These are phyloP conservation scores for Thraustochytrium striatum DNA, from an alignment of 352 stramenopile genomes.

Conservation along the genomic window DNA sequence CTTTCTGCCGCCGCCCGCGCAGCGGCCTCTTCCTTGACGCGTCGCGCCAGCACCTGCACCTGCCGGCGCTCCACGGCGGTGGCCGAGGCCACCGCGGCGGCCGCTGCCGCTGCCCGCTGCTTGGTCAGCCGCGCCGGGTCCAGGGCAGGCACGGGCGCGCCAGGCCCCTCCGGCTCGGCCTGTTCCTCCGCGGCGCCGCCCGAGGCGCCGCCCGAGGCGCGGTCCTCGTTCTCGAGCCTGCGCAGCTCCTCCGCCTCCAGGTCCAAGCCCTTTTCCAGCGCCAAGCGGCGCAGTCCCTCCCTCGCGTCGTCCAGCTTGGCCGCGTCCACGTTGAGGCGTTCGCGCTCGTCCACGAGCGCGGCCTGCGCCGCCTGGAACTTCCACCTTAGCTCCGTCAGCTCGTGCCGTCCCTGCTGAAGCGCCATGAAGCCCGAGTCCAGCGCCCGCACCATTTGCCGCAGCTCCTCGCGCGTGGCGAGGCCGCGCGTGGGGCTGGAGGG, in stretches of 20 bases:
- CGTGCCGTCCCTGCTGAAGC: not conserved
- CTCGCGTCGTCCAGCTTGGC: too few relatives aligned
- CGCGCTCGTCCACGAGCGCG: not conserved
- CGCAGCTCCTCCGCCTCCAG: too few relatives aligned
- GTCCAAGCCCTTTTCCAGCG: too few relatives aligned
- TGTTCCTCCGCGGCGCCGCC: not conserved
- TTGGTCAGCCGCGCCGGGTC: not conserved
- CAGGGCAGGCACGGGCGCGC: too few relatives aligned
- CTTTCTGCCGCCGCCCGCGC: not conserved
- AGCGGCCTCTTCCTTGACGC: not conserved
- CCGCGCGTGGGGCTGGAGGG: too few relatives aligned
- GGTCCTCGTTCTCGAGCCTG: too few relatives aligned
- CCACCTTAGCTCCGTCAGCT: slow-evolving; percentile 4
- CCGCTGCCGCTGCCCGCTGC: not conserved
- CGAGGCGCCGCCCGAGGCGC: not conserved
- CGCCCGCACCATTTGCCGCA: not conserved
- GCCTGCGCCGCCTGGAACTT: not conserved
- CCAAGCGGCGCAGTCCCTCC: too few relatives aligned
- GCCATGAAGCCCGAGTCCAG: not conserved
- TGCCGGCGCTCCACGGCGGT: not conserved
- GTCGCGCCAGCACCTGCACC: not conserved
- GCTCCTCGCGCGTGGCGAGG: slow-evolving; percentile 6
- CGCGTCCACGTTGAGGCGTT: not conserved
- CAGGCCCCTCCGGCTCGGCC: not conserved
- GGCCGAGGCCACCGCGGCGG: not conserved